Evolutionary conservation across 306 rosid species (phyloP), one percentile per base, ranked within the genome.

Genomic region (Pyrus pyrifolia): DNA sequence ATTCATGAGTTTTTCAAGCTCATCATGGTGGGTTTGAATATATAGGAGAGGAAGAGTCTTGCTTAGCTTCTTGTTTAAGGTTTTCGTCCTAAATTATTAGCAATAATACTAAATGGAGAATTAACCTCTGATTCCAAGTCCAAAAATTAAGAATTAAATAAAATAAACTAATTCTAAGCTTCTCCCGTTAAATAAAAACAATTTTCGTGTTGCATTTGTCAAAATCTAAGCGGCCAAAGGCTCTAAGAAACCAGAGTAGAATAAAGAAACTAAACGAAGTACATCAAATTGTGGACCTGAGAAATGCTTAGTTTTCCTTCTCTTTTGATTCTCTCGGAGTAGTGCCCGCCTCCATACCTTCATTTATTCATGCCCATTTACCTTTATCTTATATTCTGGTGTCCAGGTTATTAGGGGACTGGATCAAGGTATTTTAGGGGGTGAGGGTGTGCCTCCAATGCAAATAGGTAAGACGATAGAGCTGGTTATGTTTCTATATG

Each of bases 401-500:
- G 21, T 69, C 12, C 84, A 95, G 96, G 84, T 92, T 76, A 85
- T 92, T 51, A 88, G 67, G 84, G 97, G 98, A 59, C 81, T 95
- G 87, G 97, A 95, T 88, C 98, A 95, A 78, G 98, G 98, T 59
- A 92, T 95, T 84, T 84, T 88, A 3, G 97, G 97, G 29, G 97
- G 97, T 64, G 99, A 92, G 19, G 97, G 97, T 74, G 97, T 95
- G 42, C 96, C 99, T 76, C 97, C 99, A 51, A 92, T 95, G 99
- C 88, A 83, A 78, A 89, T 90, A 79, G 97, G 99, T 90, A 86
- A 25, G 84, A 13, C 52, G 69, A 82, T 33, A 31, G 42, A 57
- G 45, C 30, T 62, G 25, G 17, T 52, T 70, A 66, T 42, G 55
- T 65, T 25, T 55, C 51, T 72, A 25, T 15, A 3, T 81, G 65